A percentile compares a stretch with the other conserved stretches of the same genome.
Conservation (phyloP, 2,329 filamentous ascomycete genomes). For the Diaporthe amygdali region DNA sequence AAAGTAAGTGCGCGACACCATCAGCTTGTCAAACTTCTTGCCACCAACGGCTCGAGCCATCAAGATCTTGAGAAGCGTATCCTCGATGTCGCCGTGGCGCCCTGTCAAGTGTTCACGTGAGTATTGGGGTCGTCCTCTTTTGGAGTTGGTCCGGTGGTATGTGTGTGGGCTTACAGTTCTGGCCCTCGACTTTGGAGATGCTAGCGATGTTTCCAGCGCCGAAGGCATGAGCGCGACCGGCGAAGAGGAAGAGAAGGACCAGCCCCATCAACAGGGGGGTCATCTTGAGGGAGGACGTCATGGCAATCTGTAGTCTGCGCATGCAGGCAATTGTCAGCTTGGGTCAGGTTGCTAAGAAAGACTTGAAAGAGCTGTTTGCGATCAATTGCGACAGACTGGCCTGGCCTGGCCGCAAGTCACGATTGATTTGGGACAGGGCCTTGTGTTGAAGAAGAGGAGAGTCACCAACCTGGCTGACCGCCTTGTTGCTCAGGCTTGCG, state of each 20-base stretch:
- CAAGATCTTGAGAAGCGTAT: conserved; percentile 78
- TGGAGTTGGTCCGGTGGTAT: not conserved
- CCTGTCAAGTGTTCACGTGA: conserved; percentile 45
- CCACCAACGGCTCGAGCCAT: conserved; percentile 57
- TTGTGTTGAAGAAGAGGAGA: not conserved
- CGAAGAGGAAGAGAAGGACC: conserved; percentile 68
- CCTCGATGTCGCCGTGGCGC: conserved; percentile 93
- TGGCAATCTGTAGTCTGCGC: conserved; percentile 34
- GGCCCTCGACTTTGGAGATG: conserved; percentile 79
- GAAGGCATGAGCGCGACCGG: conserved; percentile 75
- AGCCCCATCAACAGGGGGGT: conserved; percentile 59
- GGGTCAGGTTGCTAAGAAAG: not conserved
- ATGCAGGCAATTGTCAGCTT: not conserved
- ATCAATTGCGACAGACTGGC: not conserved
- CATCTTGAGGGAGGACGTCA: conserved; percentile 52
- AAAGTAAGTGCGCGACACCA: conserved; percentile 90
- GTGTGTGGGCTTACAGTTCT: conserved; percentile 67
- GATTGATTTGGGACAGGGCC: not conserved
- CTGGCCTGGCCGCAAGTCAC: not conserved
- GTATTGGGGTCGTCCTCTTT: not conserved
- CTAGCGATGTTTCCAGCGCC: conserved; percentile 89
- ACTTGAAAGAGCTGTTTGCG: not conserved
- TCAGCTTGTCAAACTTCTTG: conserved; percentile 89
- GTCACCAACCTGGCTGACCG: not conserved
- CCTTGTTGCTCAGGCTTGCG: not conserved